Base-by-base conservation (phyloP, 345 rosid species). In the Punica granatum region DNA sequence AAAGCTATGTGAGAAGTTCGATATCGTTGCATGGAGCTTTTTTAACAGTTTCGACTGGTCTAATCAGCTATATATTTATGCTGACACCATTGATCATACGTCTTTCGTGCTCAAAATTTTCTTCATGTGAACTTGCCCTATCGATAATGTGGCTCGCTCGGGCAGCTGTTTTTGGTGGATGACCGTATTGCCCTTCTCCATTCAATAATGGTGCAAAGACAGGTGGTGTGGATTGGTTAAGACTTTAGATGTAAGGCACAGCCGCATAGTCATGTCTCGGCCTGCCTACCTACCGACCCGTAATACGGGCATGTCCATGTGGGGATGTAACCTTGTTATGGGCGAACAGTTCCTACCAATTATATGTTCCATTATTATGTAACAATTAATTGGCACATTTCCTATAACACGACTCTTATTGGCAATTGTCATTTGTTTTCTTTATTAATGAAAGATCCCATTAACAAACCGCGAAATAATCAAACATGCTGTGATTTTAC, bases 211-310 rank as follows among this genome's bases (percentile, higher is more conserved):
- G 30, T 1, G 58, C 41, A n/a, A 23, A 25, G 58, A 51, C 31
- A 25, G 2, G 58, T 19, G 58, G 30, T 10, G 30, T 51, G 58
- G 58, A 21, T 51, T 51, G 58, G 58, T 51, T 48, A 2, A 30
- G 61, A 13, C 34, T 26, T 37, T 37, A 37, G 5, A 37, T 37
- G 41, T 37, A 37, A 37, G 41, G 11, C 41, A 4, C 11, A 37
- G 41, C 11, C 41, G n/a, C n/a, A n/a, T 51, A 21, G 34, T 56
- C 61, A 56, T 56, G 61, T 26, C 61, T 56, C 33, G 61, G 61
- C 61, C 34, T 26, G 11, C 61, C 34, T 0, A 56, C 61, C 61
- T 2, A 56, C 61, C 61, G 61, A 56, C 61, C 61, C 34, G 11
- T 28, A 56, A 56, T 56, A 56, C 13, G 61, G 61, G 34, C 61